phyloP scores from a whole-genome alignment of 108 stramenopile genomes.

The Nannochloropsis oceanica region DNA sequence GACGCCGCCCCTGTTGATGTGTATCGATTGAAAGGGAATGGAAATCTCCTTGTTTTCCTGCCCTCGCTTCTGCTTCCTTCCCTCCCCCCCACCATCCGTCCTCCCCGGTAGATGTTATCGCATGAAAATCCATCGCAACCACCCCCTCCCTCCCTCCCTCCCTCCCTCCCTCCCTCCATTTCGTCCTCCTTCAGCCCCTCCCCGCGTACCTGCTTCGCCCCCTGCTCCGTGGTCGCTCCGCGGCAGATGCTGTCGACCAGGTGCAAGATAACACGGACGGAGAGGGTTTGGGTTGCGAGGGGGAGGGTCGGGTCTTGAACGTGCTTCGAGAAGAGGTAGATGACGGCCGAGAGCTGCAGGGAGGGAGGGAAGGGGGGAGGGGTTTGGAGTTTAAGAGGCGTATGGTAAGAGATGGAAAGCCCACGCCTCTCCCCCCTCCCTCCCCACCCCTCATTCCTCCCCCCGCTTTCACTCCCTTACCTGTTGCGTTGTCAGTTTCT shows the following conservation, averaged over 20 bases:
- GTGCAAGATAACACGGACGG: slow-evolving; percentile 65
- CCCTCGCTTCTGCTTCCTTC: too few relatives aligned
- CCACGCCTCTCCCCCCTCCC: not conserved
- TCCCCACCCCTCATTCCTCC: not conserved
- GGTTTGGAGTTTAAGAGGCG: not conserved
- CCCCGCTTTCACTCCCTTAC: slow-evolving; percentile 35
- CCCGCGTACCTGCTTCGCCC: not conserved
- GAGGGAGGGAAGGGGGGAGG: not conserved
- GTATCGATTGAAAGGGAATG: too few relatives aligned
- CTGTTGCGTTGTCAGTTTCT: slow-evolving; percentile 55
- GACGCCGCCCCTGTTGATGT: not conserved
- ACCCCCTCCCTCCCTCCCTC: too few relatives aligned
- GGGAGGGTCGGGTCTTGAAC: slow-evolving; percentile 63
- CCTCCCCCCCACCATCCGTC: too few relatives aligned
- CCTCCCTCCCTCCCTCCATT: too few relatives aligned
- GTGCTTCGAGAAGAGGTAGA: slow-evolving; percentile 65
- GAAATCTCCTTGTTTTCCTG: too few relatives aligned
- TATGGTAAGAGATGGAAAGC: not conserved
- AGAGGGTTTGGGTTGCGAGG: slow-evolving; percentile 61
- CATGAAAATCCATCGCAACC: too few relatives aligned
- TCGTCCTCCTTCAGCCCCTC: too few relatives aligned
- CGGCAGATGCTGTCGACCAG: slow-evolving; percentile 67
- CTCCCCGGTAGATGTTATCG: too few relatives aligned
- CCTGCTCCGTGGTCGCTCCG: slow-evolving; percentile 25
- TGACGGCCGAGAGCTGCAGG: slow-evolving; percentile 28